phyloP scores from a whole-genome alignment of 2,329 filamentous ascomycete genomes.

The Aspergillus pseudoterreus region DNA sequence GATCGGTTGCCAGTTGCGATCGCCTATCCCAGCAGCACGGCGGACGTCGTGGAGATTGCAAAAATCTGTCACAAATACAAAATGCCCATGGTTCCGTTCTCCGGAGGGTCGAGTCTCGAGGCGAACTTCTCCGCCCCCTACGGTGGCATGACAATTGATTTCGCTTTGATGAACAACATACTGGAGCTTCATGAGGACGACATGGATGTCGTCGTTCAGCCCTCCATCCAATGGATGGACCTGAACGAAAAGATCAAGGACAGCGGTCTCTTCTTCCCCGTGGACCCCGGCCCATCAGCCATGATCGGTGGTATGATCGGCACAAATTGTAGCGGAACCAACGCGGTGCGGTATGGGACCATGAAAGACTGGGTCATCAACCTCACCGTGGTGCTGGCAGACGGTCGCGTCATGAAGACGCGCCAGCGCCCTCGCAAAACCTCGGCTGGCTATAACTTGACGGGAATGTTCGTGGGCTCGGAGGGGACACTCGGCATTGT shows the following conservation, averaged over 20 bases:
- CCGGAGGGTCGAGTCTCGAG: slow-evolving; percentile 80
- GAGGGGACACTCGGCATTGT: slow-evolving; percentile 70
- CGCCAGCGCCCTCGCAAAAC: slow-evolving; percentile 64
- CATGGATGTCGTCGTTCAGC: slow-evolving; percentile 91
- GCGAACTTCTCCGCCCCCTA: slow-evolving; percentile 85
- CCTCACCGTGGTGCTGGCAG: slow-evolving; percentile 66
- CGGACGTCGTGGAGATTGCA: slow-evolving; percentile 62
- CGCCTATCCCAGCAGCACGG: slow-evolving; percentile 61
- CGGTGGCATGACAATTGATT: slow-evolving; percentile 86
- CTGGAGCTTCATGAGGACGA: slow-evolving; percentile 77
- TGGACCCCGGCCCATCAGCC: slow-evolving; percentile 72
- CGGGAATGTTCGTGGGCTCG: slow-evolving; percentile 64
- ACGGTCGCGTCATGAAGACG: slow-evolving; percentile 67
- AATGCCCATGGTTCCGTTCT: slow-evolving; percentile 82
- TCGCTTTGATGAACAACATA: slow-evolving; percentile 80
- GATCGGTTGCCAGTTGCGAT: slow-evolving; percentile 61
- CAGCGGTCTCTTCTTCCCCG: slow-evolving; percentile 81
- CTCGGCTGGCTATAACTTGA: slow-evolving; percentile 69
- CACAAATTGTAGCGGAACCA: slow-evolving; percentile 64
- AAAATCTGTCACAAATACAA: slow-evolving; percentile 73
- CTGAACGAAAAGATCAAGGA: slow-evolving; percentile 72
- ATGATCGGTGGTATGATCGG: slow-evolving; percentile 60
- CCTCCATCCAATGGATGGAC: slow-evolving; percentile 87
- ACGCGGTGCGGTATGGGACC: slow-evolving; percentile 64
- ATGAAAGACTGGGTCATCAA: slow-evolving; percentile 76